phyloP scores from a whole-genome alignment of 352 stramenopile species.

The Globisporangium okanoganense region DNA sequence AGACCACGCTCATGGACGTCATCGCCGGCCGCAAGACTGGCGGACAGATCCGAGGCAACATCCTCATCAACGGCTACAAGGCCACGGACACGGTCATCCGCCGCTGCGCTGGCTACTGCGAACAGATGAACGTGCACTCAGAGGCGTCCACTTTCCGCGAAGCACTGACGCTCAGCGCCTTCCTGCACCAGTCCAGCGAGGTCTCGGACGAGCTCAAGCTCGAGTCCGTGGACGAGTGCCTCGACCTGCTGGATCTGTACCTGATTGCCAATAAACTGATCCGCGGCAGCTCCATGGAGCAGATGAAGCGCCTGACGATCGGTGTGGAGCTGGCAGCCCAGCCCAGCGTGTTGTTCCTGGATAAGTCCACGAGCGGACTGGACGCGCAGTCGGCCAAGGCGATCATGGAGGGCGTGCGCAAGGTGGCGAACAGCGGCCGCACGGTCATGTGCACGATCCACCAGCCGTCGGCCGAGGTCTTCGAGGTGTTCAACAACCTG shows the following conservation, averaged over 20 bases:
- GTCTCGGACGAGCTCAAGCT: slow-evolving; percentile 24
- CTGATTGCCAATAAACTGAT: neutral
- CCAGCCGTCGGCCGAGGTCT: neutral
- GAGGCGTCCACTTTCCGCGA: too few species aligned
- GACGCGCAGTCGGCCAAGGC: slow-evolving; percentile 73
- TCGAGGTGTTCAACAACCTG: too few species aligned
- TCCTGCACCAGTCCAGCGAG: too few species aligned
- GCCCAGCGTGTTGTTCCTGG: slow-evolving; percentile 67
- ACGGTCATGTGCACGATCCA: slow-evolving; percentile 11
- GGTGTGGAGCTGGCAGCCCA: slow-evolving; percentile 63
- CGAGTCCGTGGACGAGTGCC: neutral
- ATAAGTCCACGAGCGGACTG: slow-evolving; percentile 68
- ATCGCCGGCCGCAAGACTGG: too few species aligned
- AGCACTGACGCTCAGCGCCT: too few species aligned
- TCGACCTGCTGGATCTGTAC: too few species aligned
- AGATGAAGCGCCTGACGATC: slow-evolving; percentile 36
- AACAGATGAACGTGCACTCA: too few species aligned
- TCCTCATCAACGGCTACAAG: too few species aligned
- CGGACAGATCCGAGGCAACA: too few species aligned
- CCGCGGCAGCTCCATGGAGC: slow-evolving; percentile 19
- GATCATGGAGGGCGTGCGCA: slow-evolving; percentile 74
- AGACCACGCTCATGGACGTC: slow-evolving; percentile 90
- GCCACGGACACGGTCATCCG: too few species aligned
- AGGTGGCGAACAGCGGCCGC: slow-evolving; percentile 44
- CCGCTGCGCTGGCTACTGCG: too few species aligned